Base-by-base conservation (phyloP, 225 moss, liverwort and hornwort species). In the Anthoceros angustus region DNA sequence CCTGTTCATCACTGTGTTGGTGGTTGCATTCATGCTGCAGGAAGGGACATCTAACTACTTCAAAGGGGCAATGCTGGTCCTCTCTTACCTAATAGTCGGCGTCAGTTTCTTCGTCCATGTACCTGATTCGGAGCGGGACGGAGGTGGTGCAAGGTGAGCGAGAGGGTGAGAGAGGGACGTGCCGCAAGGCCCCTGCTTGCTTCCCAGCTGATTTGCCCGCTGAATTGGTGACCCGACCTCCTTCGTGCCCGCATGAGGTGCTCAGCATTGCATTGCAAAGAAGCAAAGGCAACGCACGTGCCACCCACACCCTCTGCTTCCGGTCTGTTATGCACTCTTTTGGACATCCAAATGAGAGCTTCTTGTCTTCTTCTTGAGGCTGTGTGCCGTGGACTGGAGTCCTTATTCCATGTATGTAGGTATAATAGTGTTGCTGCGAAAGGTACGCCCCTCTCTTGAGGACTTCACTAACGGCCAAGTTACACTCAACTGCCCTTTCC, bases 81-180 rank as follows among this genome's bases (percentile, higher is more conserved):
- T 87, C 49, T 87, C 79, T 71, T 90, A 90, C 71, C 77, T 90
- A 45, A 87, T 90, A 61, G 90, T 90, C 15, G 87, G 77, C 42
- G 90, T 86, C 42, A 90, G 90, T 75, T 90, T 87, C 73, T 87
- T 78, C 76, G 86, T 90, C 45, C 90, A 90, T 68, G 67, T 77
- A 32, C 86, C 85, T 62, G 62, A 62, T 65, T 68, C 68, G 66
- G 1, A 18, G 7, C 18, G 23, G 55, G 55, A 23, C 23, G 55
- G 55, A 23, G 32, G 32, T 32, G 32, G 32, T 1, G 4, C 32
- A 32, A 32, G 32, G 32, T 32, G 4, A 32, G 32, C 32, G 32
- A 8, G 23, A 55, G 55, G 16, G 55, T 55, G 18, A 55, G 23
- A 15, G 23, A 9, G 55, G 7, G 23, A 55, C 7, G 23, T 3